These are phyloP conservation scores for Rhypophila decipiens DNA, from an alignment of 495 filamentous ascomycete genomes.

Conservation along the genomic window DNA sequence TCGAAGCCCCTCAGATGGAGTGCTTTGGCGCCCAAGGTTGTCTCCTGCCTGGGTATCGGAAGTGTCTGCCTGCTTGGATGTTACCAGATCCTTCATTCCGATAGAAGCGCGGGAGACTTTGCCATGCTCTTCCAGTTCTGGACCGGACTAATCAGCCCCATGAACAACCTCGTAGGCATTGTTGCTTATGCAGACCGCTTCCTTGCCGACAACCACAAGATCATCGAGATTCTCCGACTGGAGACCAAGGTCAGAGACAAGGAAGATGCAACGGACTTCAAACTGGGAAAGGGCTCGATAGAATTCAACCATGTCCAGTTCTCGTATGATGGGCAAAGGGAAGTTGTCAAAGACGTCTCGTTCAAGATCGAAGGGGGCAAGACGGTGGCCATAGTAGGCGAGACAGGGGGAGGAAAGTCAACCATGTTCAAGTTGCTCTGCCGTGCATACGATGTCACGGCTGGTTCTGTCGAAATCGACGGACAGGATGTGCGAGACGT, in stretches of 20 bases:
- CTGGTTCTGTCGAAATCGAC: conserved; percentile 73
- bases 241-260: conserved; percentile 74
- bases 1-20: background rate
- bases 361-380: conserved; percentile 46
- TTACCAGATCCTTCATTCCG: conserved; percentile 3
- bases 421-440: conserved; percentile 51
- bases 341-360: background rate
- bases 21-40: background rate
- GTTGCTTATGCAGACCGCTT: conserved; percentile 53
- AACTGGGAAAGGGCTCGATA: conserved; percentile 67
- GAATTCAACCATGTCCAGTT: conserved; percentile 77
- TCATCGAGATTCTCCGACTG: conserved; percentile 55
- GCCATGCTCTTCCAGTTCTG: conserved; percentile 8
- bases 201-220: conserved; percentile 45
- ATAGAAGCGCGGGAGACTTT: conserved; percentile 6
- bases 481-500: conserved; percentile 69
- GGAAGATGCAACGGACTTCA: conserved; percentile 38
- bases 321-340: conserved; percentile 54
- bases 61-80: conserved; percentile 3
- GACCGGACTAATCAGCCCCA: background rate
- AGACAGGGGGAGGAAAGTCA: conserved; percentile 52
- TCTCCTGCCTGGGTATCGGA: background rate
- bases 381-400: conserved; percentile 48
- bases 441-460: conserved; percentile 56
- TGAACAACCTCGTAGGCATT: conserved; percentile 1